These are phyloP conservation scores for Ampelomyces quisqualis DNA, from an alignment of 2,329 filamentous ascomycete genomes.

Conservation along the genomic window DNA sequence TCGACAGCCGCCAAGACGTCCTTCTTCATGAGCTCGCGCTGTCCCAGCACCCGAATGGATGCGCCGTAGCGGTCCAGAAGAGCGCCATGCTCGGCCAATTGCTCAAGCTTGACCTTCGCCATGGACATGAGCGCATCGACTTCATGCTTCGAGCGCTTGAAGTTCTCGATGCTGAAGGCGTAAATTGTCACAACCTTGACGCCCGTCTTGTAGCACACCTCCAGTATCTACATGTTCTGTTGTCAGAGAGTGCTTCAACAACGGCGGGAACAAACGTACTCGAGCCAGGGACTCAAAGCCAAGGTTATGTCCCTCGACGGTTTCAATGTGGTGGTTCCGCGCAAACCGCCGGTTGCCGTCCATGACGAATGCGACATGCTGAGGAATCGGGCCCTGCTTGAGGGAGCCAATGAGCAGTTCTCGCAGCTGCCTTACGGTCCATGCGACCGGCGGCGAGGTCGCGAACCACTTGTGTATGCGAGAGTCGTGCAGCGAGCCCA, in stretches of 20 bases:
- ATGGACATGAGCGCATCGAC: constrained; percentile 97
- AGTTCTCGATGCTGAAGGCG: constrained; percentile 98
- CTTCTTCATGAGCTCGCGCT: constrained; percentile 76
- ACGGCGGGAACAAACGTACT: constrained; percentile 53
- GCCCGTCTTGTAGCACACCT: constrained; percentile 97
- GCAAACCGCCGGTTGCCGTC: constrained; percentile 96
- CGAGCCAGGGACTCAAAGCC: constrained; percentile 93
- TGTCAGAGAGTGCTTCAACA: constrained; percentile 37
- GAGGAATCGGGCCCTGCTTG: constrained; percentile 85
- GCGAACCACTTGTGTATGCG: constrained; percentile 73
- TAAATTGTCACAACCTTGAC: constrained; percentile 97
- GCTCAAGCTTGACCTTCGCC: constrained; percentile 90
- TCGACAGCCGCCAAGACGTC: constrained; percentile 91
- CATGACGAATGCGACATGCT: constrained; percentile 99
- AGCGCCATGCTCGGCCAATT: constrained; percentile 90
- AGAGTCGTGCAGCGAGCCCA: constrained; percentile 59
- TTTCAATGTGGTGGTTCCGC: constrained; percentile 86
- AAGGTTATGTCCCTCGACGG: constrained; percentile 90
- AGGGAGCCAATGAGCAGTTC: constrained; percentile 86
- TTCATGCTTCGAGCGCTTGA: constrained; percentile 93
- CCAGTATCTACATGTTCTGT: constrained; percentile 64
- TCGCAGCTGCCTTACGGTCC: constrained; percentile 74
- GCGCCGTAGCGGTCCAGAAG: constrained; percentile 91
- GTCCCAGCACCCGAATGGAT: constrained; percentile 79
- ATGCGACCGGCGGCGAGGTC: constrained; percentile 88